These are phyloP conservation scores for Coemansia guatemalensis DNA, from an alignment of 192 early-diverging fungal species.

Conservation along the genomic window DNA sequence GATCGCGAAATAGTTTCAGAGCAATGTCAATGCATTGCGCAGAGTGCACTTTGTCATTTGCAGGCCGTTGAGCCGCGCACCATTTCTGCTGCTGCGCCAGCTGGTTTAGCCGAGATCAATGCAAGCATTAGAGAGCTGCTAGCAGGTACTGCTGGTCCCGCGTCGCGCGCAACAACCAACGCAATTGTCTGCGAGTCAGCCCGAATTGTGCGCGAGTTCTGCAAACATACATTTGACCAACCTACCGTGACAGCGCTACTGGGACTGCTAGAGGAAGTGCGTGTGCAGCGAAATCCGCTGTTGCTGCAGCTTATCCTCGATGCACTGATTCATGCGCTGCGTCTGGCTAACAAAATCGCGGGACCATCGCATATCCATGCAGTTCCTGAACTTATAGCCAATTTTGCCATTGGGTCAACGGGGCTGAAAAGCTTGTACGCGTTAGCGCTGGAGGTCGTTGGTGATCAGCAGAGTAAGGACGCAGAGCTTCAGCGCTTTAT, in stretches of 20 bases:
- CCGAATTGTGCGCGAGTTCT: slow-evolving; percentile 34
- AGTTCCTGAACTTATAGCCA: slow-evolving; percentile 15
- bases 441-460: slow-evolving; percentile 23
- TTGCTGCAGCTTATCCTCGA: slow-evolving; percentile 32
- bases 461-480: not conserved
- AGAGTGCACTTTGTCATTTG: too few relatives aligned
- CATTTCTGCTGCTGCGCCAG: too few relatives aligned
- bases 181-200: slow-evolving; percentile 29
- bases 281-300: slow-evolving; percentile 19
- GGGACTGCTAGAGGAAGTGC: slow-evolving; percentile 11
- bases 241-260: slow-evolving; percentile 5
- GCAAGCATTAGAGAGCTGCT: too few relatives aligned
- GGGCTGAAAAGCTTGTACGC: slow-evolving; percentile 31
- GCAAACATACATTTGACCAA: slow-evolving; percentile 12
- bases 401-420: slow-evolving; percentile 34
- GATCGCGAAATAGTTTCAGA: too few relatives aligned
- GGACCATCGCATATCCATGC: slow-evolving; percentile 8
- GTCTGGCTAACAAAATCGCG: slow-evolving; percentile 4
- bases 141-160: not conserved
- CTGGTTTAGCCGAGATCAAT: too few relatives aligned
- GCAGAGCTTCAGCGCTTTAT: not conserved
- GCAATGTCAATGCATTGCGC: too few relatives aligned
- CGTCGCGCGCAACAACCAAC: not conserved
- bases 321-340: slow-evolving; percentile 14
- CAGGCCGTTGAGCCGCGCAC: too few relatives aligned